Evolutionary conservation across 331 rosid genomes (phyloP).

Genomic region (Malus hybrid): DNA sequence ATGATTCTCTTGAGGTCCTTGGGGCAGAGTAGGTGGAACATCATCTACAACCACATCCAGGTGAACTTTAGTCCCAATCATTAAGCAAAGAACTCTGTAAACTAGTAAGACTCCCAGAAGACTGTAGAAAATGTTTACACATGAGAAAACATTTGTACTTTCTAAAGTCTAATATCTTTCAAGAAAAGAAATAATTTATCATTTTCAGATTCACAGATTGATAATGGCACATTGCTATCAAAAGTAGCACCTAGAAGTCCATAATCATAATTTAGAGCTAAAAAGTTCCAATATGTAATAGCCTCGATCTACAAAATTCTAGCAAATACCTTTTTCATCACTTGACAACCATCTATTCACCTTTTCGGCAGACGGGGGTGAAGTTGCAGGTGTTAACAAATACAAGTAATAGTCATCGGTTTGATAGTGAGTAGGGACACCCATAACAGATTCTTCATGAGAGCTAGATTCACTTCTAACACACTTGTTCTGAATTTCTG

Average conservation of each 20-base stretch:
- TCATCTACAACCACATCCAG: conserved; percentile 29
- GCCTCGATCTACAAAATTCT: background rate
- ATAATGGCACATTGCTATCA: conserved; percentile 5
- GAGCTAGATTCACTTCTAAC: conserved; percentile 19
- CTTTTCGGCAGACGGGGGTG: conserved; percentile 65
- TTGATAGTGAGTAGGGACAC: conserved; percentile 56
- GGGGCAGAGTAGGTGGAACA: conserved; percentile 23
- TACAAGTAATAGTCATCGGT: conserved; percentile 70
- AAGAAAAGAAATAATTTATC: background rate
- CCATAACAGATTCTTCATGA: conserved; percentile 29
- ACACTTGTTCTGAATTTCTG: conserved; percentile 22
- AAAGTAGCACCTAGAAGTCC: conserved; percentile 20
- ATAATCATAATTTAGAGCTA: background rate
- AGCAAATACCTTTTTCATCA: conserved; percentile 41
- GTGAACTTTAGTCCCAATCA: conserved; percentile 26
- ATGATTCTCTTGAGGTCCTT: conserved; percentile 11
- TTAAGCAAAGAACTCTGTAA: conserved; percentile 21
- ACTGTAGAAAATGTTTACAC: conserved; percentile 14
- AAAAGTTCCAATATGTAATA: background rate
- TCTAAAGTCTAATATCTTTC: background rate
- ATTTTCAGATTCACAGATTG: conserved; percentile 19
- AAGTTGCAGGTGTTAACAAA: conserved; percentile 53
- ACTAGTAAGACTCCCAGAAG: conserved; percentile 24
- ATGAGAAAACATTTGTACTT: background rate
- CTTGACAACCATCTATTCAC: conserved; percentile 59